Percentiles rank a stretch among this genome's conserved stretches.
Evolutionary conservation across 176 grass and related monocot species (phyloP).

Genomic region (Hsuehochloa calcarea): DNA sequence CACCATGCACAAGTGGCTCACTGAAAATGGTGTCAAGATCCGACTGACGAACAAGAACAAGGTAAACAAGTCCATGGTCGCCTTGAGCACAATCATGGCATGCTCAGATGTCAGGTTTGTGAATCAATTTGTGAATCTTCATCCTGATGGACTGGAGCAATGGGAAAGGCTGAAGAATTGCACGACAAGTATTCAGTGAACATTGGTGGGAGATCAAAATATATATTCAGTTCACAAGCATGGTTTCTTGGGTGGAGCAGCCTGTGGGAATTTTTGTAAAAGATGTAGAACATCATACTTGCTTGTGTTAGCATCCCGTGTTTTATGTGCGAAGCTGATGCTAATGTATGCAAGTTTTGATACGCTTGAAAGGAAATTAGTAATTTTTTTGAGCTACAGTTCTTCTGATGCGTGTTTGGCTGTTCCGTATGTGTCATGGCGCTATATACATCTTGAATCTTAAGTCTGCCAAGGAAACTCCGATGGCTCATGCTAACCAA

Average conservation of each 20-base stretch:
- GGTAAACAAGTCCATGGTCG: constrained; percentile 20
- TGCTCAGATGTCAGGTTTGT: constrained; percentile 47
- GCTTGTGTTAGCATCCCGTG: too few relatives aligned
- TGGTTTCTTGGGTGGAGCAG: neutral
- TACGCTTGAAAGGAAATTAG: too few relatives aligned
- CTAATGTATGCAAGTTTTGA: too few relatives aligned
- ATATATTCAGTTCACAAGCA: neutral
- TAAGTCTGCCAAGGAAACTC: too few relatives aligned
- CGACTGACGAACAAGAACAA: constrained; percentile 10
- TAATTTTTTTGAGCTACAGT: too few relatives aligned
- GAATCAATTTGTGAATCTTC: constrained; percentile 42
- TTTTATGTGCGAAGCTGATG: too few relatives aligned
- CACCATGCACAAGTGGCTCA: constrained; percentile 50
- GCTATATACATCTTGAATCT: too few relatives aligned
- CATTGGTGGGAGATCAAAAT: neutral
- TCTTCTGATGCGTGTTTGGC: too few relatives aligned
- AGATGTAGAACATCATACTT: too few relatives aligned
- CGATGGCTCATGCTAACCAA: too few relatives aligned
- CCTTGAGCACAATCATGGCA: constrained; percentile 53
- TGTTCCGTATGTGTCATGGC: too few relatives aligned
- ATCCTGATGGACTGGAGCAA: constrained; percentile 46
- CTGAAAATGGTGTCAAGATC: constrained; percentile 29
- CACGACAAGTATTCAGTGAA: neutral
- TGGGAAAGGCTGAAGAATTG: constrained; percentile 51
- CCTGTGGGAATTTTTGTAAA: too few relatives aligned